These are phyloP conservation scores for Teratosphaeriaceae sp. DNA, from an alignment of 2,329 filamentous ascomycete genomes.

Conservation along the genomic window DNA sequence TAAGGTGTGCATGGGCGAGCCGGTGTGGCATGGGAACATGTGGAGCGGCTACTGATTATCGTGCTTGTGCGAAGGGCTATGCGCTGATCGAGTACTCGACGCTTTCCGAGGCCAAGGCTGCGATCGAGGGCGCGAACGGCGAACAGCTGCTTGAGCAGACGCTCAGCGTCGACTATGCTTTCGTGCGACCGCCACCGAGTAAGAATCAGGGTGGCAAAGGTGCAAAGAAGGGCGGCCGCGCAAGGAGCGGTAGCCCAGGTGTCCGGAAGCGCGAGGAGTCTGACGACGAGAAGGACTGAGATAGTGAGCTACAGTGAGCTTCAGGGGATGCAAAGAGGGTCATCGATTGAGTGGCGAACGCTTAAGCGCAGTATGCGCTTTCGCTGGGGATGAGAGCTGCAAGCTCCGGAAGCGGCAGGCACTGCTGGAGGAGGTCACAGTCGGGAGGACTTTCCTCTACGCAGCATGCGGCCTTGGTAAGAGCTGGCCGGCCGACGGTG, in stretches of 20 bases:
- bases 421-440: too few relatives aligned
- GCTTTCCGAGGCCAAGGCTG: constrained; percentile 69
- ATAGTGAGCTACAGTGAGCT: too few relatives aligned
- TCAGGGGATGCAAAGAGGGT: background rate
- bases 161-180: constrained; percentile 75
- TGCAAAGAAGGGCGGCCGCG: constrained; percentile 8
- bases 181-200: constrained; percentile 68
- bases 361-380: too few relatives aligned
- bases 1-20: too few relatives aligned
- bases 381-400: too few relatives aligned
- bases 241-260: constrained; percentile 11
- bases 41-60: background rate
- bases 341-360: constrained; percentile 1
- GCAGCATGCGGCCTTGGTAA: too few relatives aligned
- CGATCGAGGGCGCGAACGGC: constrained; percentile 71
- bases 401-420: too few relatives aligned
- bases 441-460: too few relatives aligned
- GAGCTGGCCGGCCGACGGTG: too few relatives aligned
- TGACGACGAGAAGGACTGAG: constrained; percentile 7
- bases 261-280: constrained; percentile 7
- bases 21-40: too few relatives aligned
- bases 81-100: constrained; percentile 80
- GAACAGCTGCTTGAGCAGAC: constrained; percentile 77
- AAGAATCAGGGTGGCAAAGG: constrained; percentile 30
- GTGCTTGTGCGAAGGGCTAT: constrained; percentile 55